These are phyloP conservation scores for Xylaria hypoxylon DNA, from an alignment of 2,329 filamentous ascomycete species.

Conservation along the genomic window DNA sequence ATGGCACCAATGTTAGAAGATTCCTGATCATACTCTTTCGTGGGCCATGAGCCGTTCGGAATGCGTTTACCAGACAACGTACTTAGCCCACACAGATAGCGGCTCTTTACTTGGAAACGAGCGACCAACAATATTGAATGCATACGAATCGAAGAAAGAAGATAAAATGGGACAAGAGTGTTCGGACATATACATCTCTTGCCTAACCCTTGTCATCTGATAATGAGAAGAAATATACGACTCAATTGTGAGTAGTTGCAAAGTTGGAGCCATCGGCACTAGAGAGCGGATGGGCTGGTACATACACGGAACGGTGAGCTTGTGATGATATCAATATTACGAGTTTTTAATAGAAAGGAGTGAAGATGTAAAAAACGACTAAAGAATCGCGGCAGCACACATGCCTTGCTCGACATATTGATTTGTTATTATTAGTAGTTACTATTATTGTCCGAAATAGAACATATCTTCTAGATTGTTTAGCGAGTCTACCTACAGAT, in stretches of 20 bases:
- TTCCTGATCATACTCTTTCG: not conserved
- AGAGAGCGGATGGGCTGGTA: not conserved
- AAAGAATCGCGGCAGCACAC: not conserved
- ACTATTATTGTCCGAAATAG: not conserved
- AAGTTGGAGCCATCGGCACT: not conserved
- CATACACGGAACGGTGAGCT: not conserved
- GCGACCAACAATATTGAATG: not conserved
- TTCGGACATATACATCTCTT: not conserved
- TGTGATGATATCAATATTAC: not conserved
- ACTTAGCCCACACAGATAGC: not conserved
- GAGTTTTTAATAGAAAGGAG: not conserved
- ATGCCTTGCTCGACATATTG: not conserved
- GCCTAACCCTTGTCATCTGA: not conserved
- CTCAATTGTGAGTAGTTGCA: not conserved
- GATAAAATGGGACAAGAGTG: not conserved
- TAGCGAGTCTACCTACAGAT: too few species aligned
- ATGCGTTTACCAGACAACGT: not conserved
- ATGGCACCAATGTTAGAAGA: not conserved
- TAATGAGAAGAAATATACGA: not conserved
- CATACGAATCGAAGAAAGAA: not conserved
- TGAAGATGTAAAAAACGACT: not conserved
- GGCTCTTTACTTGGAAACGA: not conserved
- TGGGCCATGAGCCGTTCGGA: not conserved
- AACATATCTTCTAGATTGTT: not conserved
- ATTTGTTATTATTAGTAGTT: too few species aligned